Evolutionary conservation across 768 basidiomycete genomes (phyloP), one percentile per base, ranked within the genome.

Genomic region (Harrya chromipes): DNA sequence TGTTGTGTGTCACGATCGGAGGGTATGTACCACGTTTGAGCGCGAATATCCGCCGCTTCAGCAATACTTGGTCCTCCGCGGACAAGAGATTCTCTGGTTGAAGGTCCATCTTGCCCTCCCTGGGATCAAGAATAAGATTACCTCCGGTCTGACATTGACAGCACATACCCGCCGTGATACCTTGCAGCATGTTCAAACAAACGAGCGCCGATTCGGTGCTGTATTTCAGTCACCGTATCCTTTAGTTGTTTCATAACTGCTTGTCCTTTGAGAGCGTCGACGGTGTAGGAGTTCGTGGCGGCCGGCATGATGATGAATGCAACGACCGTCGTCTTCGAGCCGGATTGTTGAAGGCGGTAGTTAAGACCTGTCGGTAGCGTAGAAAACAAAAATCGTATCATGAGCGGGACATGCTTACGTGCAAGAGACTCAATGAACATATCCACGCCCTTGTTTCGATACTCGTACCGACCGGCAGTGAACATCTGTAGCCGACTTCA

Each of bases 301-400:
- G 97, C 97, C 19, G 97, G 97, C 90, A 97, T 95, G 70, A 99
- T 97, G 68, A 99, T 91, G 76, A 99, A 99, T 0, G 97, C 97
- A 39, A 99, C 90, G 47, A 98, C 84, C 7, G 97, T 97, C 40
- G 82, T 80, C 54, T 77, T 81, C 14, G 90, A 87, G 17, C 81
- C 83, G 16, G 74, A 62, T 53, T 80, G 72, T 64, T 84, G 78
- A 31, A 88, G 73, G 27, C 78, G 78, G 63, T 76, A 73, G 66
- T 88, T 88, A 44, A 88, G 74, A 49, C 73, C 73, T 74, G 45
- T 23, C 24, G 35, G 34, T 5, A 4, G 49, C 19, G n/a, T 23
- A 3, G 42, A 46, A 33, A 42, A 37, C 20, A 37, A 14, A 2
- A 37, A 16, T 6, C 13, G 5, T n/a, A 26, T 13, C 36, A 12